These are phyloP conservation scores for Pythium phragmitis DNA, from an alignment of 352 stramenopile species.

Conservation along the genomic window DNA sequence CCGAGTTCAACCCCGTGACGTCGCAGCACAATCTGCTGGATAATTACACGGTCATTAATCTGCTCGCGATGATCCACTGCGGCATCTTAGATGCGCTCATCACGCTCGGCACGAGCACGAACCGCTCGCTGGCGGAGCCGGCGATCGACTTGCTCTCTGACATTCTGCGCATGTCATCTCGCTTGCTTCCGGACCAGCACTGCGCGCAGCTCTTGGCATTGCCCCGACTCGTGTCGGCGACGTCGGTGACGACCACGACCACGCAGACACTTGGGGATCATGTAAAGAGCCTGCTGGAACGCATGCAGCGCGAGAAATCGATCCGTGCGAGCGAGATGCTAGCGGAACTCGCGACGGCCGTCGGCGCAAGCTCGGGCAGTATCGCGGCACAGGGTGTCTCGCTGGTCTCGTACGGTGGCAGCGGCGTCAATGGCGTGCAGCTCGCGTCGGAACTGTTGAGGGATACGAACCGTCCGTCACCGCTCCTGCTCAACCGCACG, in stretches of 20 bases:
- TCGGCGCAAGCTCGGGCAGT: conserved; percentile 73
- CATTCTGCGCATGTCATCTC: conserved; percentile 80
- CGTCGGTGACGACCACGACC: conserved; percentile 68
- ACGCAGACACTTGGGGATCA: conserved; percentile 72
- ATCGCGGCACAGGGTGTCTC: conserved; percentile 67
- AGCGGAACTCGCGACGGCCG: conserved; percentile 72
- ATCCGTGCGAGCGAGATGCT: conserved; percentile 87
- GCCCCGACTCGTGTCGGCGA: conserved; percentile 76
- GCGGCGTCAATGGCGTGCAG: conserved; percentile 85
- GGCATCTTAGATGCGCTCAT: conserved; percentile 82
- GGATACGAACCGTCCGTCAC: conserved; percentile 83
- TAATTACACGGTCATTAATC: conserved; percentile 86
- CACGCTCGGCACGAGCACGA: conserved; percentile 73
- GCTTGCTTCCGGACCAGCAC: conserved; percentile 82
- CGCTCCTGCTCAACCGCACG: conserved; percentile 32
- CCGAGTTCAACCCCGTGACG: conserved; percentile 57
- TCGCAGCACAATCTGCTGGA: conserved; percentile 83
- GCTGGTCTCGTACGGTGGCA: conserved; percentile 79
- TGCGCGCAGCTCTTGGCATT: conserved; percentile 77
- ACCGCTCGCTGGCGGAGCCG: conserved; percentile 74
- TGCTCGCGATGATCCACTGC: conserved; percentile 86
- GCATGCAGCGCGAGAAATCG: conserved; percentile 78
- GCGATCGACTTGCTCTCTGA: conserved; percentile 82
- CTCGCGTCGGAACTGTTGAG: conserved; percentile 83
- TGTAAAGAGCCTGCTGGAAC: conserved; percentile 70